A percentile compares a stretch with the other conserved stretches of the same genome.
Conservation (phyloP, 805 yeast genomes). For the Sugiyamaella marilandica region DNA sequence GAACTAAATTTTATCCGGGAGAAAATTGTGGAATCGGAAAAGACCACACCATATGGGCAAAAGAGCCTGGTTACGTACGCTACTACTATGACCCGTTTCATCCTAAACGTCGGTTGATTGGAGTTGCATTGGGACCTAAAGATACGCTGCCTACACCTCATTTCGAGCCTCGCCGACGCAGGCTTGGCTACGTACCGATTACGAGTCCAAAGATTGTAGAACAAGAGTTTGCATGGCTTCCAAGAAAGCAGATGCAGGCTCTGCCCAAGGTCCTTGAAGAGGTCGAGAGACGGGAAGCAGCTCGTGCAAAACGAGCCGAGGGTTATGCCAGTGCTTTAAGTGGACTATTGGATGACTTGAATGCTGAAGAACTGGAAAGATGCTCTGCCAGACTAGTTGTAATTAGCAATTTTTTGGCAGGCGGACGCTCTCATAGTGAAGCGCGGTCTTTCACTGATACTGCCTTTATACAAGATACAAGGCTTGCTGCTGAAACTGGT, state of each 20-base stretch:
- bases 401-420: slow-evolving; percentile 50
- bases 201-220: slow-evolving; percentile 46
- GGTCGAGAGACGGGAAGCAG: slow-evolving; percentile 38
- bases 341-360: slow-evolving; percentile 24
- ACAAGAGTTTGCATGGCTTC: slow-evolving; percentile 55
- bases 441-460: slow-evolving; percentile 57
- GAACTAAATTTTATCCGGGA: slow-evolving; percentile 92
- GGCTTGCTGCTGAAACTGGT: slow-evolving; percentile 32
- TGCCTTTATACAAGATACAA: slow-evolving; percentile 38
- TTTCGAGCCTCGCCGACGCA: slow-evolving; percentile 79
- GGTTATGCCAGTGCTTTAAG: slow-evolving; percentile 34
- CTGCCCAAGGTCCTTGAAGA: slow-evolving; percentile 47
- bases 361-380: slow-evolving; percentile 31
- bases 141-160: slow-evolving; percentile 78
- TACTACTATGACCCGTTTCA: slow-evolving; percentile 95
- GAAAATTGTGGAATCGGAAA: slow-evolving; percentile 79
- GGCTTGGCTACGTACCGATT: slow-evolving; percentile 68
- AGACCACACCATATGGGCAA: slow-evolving; percentile 88
- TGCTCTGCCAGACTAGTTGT: slow-evolving; percentile 52
- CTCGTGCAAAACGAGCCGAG: slow-evolving; percentile 33
- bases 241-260: slow-evolving; percentile 61
- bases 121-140: slow-evolving; percentile 68
- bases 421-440: slow-evolving; percentile 53
- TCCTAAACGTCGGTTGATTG: slow-evolving; percentile 85
- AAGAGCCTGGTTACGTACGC: slow-evolving; percentile 89